Percentiles rank a stretch among this genome's conserved stretches.
Conservation (phyloP, 163 green algal species). For the Chlamydomonas reinhardtii region DNA sequence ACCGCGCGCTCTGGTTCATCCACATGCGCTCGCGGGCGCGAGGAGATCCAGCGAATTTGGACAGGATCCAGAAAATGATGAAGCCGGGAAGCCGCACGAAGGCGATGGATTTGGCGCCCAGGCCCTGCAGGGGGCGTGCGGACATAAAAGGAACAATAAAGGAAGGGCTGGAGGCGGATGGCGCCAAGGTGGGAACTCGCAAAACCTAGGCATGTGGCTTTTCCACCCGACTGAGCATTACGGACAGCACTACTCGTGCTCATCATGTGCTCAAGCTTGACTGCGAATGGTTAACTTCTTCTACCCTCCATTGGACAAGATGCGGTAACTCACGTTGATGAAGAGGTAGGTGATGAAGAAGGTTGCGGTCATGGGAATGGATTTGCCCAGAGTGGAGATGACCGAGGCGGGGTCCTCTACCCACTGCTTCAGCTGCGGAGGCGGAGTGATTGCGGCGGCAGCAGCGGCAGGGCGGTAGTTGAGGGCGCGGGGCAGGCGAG, state of each 20-base stretch:
- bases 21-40: slow-evolving; percentile 52
- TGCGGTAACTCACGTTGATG: slow-evolving; percentile 31
- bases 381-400: slow-evolving; percentile 73
- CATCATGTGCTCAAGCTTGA: too few relatives aligned
- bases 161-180: too few relatives aligned
- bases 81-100: slow-evolving; percentile 72
- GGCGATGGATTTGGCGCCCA: slow-evolving; percentile 56
- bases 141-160: too few relatives aligned
- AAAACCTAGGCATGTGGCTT: too few relatives aligned
- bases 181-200: too few relatives aligned
- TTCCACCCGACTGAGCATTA: too few relatives aligned
- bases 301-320: too few relatives aligned
- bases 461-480: too few relatives aligned
- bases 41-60: slow-evolving; percentile 62
- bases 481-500: too few relatives aligned
- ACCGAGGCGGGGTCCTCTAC: slow-evolving; percentile 69
- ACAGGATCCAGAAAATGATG: slow-evolving; percentile 69
- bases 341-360: slow-evolving; percentile 74
- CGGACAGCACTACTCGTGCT: too few relatives aligned
- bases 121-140: background rate
- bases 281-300: too few relatives aligned
- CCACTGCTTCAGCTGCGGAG: slow-evolving; percentile 23
- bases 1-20: slow-evolving; percentile 49
- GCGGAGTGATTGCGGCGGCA: too few relatives aligned
- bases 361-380: slow-evolving; percentile 66